Evolutionary conservation across 495 filamentous ascomycete species (phyloP).

Genomic region (Daldinia concentrica): DNA sequence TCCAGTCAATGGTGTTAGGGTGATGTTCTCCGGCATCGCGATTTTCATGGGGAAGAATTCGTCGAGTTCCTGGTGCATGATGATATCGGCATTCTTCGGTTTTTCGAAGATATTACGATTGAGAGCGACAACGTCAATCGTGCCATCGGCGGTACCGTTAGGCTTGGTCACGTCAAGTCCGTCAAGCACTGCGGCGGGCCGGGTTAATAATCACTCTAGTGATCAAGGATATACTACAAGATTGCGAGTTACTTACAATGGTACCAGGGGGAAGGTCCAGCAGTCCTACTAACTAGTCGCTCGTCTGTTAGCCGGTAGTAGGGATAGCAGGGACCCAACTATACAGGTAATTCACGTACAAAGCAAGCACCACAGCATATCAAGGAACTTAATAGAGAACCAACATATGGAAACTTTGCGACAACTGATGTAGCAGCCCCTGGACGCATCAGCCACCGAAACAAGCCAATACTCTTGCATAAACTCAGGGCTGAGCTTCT

Average conservation of each 20-base stretch:
- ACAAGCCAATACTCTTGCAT: not conserved
- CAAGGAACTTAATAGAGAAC: slow-evolving; percentile 5
- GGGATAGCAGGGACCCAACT: not conserved
- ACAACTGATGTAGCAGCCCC: not conserved
- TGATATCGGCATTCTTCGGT: not conserved
- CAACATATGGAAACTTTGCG: not conserved
- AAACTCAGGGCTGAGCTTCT: not conserved
- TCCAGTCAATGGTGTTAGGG: not conserved
- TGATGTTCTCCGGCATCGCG: not conserved
- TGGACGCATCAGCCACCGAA: not conserved
- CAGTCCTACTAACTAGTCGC: slow-evolving; percentile 2
- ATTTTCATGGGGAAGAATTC: not conserved
- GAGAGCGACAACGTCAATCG: not conserved
- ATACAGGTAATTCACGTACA: slow-evolving; percentile 4
- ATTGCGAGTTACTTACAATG: not conserved
- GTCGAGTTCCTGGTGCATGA: not conserved
- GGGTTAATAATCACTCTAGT: not conserved
- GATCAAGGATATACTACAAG: not conserved
- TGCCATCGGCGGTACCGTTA: not conserved
- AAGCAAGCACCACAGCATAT: slow-evolving; percentile 1
- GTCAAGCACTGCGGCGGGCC: not conserved
- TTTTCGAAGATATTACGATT: not conserved
- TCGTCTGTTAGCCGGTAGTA: not conserved
- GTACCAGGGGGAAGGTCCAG: slow-evolving; percentile 9
- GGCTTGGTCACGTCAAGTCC: not conserved